Evolutionary conservation across 164 flowering plant genomes (phyloP).

Genomic region (Chimonanthus salicifolius): DNA sequence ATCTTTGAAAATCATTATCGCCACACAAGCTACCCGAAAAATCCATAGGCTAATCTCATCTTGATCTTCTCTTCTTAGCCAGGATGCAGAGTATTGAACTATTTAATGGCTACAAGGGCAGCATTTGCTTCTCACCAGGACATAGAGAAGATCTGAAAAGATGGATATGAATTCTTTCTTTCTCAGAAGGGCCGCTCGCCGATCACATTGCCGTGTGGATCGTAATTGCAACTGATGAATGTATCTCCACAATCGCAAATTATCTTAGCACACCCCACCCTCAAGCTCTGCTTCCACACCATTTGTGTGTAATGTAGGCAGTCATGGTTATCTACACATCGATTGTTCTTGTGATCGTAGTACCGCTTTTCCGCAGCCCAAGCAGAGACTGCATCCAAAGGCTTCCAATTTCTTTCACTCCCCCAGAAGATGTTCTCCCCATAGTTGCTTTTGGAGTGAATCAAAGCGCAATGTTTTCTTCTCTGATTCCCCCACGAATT

Average conservation of each 20-base stretch:
- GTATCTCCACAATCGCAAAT: constrained; percentile 15
- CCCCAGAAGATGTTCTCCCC: constrained; percentile 58
- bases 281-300: constrained; percentile 14
- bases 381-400: constrained; percentile 14
- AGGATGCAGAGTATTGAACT: too few species aligned
- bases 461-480: constrained; percentile 40
- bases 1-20: too few species aligned
- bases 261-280: constrained; percentile 25
- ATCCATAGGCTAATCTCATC: too few species aligned
- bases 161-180: not conserved
- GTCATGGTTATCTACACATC: constrained; percentile 7
- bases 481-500: constrained; percentile 38
- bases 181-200: constrained; percentile 18
- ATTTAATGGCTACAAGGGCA: too few species aligned
- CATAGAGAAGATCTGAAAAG: not conserved
- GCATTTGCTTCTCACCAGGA: not conserved
- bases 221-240: constrained; percentile 27
- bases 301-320: constrained; percentile 32
- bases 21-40: too few species aligned
- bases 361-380: constrained; percentile 18
- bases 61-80: too few species aligned
- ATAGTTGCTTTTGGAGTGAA: constrained; percentile 62
- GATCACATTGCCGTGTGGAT: constrained; percentile 23
- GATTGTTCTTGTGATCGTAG: constrained; percentile 14
- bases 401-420: constrained; percentile 16